Percentiles rank a stretch among this genome's conserved stretches.
Evolutionary conservation across 2,329 filamentous ascomycete species (phyloP).

Genomic region (Pleoardoris graminearum): DNA sequence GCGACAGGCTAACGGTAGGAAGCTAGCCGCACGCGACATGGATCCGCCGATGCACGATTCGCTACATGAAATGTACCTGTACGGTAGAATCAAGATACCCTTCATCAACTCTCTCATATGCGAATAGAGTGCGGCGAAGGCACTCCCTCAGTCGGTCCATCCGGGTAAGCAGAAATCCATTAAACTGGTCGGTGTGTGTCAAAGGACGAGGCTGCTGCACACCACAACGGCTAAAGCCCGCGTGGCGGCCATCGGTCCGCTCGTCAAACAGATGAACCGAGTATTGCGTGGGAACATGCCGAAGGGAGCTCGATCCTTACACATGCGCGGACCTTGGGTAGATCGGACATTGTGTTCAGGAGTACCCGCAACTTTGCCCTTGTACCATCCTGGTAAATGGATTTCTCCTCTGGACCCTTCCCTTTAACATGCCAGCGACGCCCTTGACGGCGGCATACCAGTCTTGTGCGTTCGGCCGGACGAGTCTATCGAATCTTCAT

Average conservation of each 20-base stretch:
- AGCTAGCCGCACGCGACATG: constrained; percentile 6
- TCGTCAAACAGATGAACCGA: constrained; percentile 8
- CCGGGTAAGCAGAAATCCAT: neutral
- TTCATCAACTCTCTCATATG: neutral
- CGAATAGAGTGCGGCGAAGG: neutral
- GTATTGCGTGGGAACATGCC: neutral
- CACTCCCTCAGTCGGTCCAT: neutral
- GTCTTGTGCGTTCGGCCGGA: neutral
- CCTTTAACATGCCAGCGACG: neutral
- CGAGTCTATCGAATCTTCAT: neutral
- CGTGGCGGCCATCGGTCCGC: constrained; percentile 7
- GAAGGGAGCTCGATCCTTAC: neutral
- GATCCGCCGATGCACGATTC: neutral
- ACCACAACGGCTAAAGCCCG: neutral
- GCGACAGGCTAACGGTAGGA: constrained; percentile 1
- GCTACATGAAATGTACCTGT: neutral
- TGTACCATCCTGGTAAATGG: neutral
- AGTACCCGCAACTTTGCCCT: neutral
- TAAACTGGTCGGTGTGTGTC: neutral
- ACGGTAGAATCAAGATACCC: too few relatives aligned
- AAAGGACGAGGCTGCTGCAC: neutral
- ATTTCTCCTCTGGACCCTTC: neutral
- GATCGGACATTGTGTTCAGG: constrained; percentile 3
- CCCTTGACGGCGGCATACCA: neutral
- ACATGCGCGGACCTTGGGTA: constrained; percentile 11